Percentiles rank a stretch among this genome's conserved stretches.
phyloP scores from a whole-genome alignment of 2,329 filamentous ascomycete genomes.

The Fusarium sp. region DNA sequence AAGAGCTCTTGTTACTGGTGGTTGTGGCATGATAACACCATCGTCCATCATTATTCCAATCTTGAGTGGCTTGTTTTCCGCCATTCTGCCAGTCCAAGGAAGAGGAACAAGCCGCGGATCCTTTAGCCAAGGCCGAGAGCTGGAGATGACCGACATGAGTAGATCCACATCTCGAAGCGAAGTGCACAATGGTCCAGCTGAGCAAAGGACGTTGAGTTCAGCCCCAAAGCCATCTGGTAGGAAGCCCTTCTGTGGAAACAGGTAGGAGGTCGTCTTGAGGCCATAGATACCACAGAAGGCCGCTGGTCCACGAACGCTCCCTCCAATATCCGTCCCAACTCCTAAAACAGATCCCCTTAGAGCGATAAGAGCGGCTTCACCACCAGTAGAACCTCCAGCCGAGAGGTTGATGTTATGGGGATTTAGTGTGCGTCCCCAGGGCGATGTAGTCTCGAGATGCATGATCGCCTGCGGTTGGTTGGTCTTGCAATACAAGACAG shows the following conservation, averaged over 20 bases:
- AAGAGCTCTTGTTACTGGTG: slow-evolving; percentile 54
- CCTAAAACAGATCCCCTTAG: slow-evolving; percentile 56
- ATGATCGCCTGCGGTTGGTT: slow-evolving; percentile 71
- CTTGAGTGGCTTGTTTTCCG: slow-evolving; percentile 43
- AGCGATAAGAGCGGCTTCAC: slow-evolving; percentile 58
- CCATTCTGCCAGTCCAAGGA: slow-evolving; percentile 43
- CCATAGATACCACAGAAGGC: slow-evolving; percentile 50
- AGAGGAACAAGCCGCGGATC: slow-evolving; percentile 53
- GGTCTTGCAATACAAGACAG: slow-evolving; percentile 62
- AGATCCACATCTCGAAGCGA: slow-evolving; percentile 54
- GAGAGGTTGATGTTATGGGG: slow-evolving; percentile 70
- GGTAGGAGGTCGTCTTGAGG: slow-evolving; percentile 41
- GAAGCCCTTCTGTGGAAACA: slow-evolving; percentile 48
- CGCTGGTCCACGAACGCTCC: slow-evolving; percentile 51
- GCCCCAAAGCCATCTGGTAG: slow-evolving; percentile 39
- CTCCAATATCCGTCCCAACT: slow-evolving; percentile 57
- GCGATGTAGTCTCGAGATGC: slow-evolving; percentile 68
- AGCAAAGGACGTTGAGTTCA: slow-evolving; percentile 54
- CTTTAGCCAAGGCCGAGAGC: slow-evolving; percentile 45
- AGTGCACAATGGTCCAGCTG: slow-evolving; percentile 53
- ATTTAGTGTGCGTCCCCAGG: slow-evolving; percentile 71
- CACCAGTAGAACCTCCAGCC: slow-evolving; percentile 73
- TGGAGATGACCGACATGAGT: slow-evolving; percentile 48
- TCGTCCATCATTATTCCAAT: slow-evolving; percentile 60
- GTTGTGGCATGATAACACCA: slow-evolving; percentile 55